A percentile compares a stretch with the other conserved stretches of the same genome.
Evolutionary conservation across 805 yeast species (phyloP).

Genomic region (Saccharomyces paradoxus): DNA sequence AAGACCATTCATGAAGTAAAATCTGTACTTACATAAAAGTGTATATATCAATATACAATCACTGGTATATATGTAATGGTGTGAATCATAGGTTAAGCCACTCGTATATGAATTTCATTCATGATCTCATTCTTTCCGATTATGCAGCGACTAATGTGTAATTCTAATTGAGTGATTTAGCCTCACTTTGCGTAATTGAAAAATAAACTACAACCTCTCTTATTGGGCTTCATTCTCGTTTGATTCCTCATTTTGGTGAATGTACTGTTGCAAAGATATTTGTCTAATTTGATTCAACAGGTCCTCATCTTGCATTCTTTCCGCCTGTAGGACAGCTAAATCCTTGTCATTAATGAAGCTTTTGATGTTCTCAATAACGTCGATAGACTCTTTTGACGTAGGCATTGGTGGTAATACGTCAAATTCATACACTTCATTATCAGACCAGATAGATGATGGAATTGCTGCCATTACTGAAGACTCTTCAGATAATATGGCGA

Average conservation of each 20-base stretch:
- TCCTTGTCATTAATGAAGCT: constrained; percentile 30
- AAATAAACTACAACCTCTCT: neutral
- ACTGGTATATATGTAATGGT: neutral
- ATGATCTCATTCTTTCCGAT: neutral
- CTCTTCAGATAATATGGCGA: constrained; percentile 64
- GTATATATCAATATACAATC: neutral
- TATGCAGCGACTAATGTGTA: neutral
- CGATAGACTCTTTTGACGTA: constrained; percentile 29
- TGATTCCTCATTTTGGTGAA: constrained; percentile 17
- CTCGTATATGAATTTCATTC: neutral
- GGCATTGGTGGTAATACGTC: constrained; percentile 62
- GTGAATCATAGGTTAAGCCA: neutral
- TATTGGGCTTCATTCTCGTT: constrained; percentile 1
- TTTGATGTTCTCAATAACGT: constrained; percentile 29
- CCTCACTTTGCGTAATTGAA: neutral
- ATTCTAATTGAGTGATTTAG: too few relatives aligned
- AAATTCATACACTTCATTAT: constrained; percentile 56
- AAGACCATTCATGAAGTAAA: neutral
- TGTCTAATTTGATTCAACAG: constrained; percentile 27
- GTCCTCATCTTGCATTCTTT: constrained; percentile 29
- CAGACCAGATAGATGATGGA: constrained; percentile 53
- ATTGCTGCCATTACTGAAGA: constrained; percentile 61
- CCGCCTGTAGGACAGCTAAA: constrained; percentile 18
- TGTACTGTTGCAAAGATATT: constrained; percentile 26
- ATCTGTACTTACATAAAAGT: neutral